phyloP scores from a whole-genome alignment of 2,329 filamentous ascomycete species.

The Neonectria neomacrospora region DNA sequence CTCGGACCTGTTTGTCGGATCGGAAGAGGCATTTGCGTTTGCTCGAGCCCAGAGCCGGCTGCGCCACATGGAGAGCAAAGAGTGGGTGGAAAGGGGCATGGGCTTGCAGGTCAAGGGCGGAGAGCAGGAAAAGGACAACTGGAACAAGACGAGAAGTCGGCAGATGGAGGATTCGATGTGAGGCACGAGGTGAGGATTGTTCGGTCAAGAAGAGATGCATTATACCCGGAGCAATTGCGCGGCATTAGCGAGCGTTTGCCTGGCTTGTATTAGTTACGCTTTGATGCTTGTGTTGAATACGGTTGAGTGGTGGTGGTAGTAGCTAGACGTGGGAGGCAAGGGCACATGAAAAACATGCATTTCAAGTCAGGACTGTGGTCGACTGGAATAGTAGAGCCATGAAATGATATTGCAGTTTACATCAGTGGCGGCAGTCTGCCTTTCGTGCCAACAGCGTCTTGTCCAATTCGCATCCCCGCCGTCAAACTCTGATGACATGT shows the following conservation, averaged over 20 bases:
- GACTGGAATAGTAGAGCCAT: not conserved
- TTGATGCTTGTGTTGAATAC: slow-evolving; percentile 29
- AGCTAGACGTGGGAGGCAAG: slow-evolving; percentile 19
- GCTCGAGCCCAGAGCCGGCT: slow-evolving; percentile 86
- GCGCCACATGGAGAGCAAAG: slow-evolving; percentile 90
- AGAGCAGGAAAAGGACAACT: slow-evolving; percentile 72
- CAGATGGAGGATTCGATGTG: slow-evolving; percentile 77
- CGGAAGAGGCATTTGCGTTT: slow-evolving; percentile 97
- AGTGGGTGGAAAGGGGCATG: slow-evolving; percentile 91
- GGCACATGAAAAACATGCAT: slow-evolving; percentile 6
- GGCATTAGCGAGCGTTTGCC: slow-evolving; percentile 43
- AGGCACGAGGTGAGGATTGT: slow-evolving; percentile 28
- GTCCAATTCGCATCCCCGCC: not conserved
- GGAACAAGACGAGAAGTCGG: slow-evolving; percentile 71
- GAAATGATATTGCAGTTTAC: not conserved
- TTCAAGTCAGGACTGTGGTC: not conserved
- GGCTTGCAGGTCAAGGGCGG: slow-evolving; percentile 73
- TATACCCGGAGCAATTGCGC: slow-evolving; percentile 46
- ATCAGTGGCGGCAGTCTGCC: not conserved
- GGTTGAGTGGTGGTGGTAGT: slow-evolving; percentile 11
- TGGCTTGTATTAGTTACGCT: slow-evolving; percentile 39
- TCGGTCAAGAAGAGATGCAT: slow-evolving; percentile 34
- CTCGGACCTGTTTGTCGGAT: slow-evolving; percentile 88
- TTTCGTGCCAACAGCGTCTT: slow-evolving; percentile 10
- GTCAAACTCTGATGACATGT: not conserved